Base-by-base conservation (phyloP, 2,329 filamentous ascomycete genomes). In the Colletotrichum melonis region DNA sequence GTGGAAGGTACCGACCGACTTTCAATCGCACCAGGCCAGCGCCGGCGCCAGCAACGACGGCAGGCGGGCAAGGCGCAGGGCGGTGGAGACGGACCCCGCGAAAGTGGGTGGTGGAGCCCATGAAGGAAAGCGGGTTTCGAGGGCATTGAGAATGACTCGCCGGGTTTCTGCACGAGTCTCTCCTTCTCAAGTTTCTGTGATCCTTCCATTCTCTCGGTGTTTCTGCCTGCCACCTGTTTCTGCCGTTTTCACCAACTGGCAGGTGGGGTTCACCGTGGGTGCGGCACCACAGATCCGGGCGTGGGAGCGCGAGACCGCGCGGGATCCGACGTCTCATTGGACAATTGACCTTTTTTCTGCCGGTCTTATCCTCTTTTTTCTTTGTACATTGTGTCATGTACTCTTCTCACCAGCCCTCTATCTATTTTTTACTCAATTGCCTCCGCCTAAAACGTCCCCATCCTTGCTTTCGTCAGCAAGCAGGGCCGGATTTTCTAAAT, bases 111-210 rank as follows among this genome's bases (percentile, higher is more conserved):
- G 70, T 28, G 67, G 70, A 60, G 66, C 70, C 70, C 35, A 55
- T 69, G 70, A 24, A 64, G 42, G 55, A 56, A 65, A 73, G 67
- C 59, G 66, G 70, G 70, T 69, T 64, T 70, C 35, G 54, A 65
- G 55, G 49, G 70, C 70, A 73, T 70, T 73, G 70, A 59, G 64
- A 65, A 60, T 73, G 70, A 73, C 70, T 73, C 70, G 70, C 66
- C 60, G 58, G 57, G n/a, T 30, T 28, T 5, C 11, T 35, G 28
- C n/a, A 42, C 30, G 19, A 63, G 12, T 49, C 19, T 49, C 42
- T 49, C 16, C 38, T 42, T 3, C 14, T 42, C 38, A 32, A 32
- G 30, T 32, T 32, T 4, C 30, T 32, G 30, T 42, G 38, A 42
- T 42, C 38, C 38, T 42, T 42, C 38, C 38, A 42, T 42, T 35